These are phyloP conservation scores for Entomortierella chlamydospora DNA, from an alignment of 192 early-diverging fungal species.

Conservation along the genomic window DNA sequence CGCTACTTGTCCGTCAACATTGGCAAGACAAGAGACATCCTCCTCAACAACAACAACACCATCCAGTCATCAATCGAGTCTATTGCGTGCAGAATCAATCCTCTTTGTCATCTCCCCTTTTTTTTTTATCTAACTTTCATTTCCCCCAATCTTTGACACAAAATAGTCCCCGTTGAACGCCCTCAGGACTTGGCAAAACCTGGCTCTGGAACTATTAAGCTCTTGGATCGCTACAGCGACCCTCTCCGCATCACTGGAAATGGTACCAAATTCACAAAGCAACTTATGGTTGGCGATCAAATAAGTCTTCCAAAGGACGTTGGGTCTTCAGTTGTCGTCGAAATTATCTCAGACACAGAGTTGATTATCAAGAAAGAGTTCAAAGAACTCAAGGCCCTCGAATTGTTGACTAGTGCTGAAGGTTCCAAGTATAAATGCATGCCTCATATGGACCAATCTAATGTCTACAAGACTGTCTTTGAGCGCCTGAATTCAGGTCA, in stretches of 20 bases:
- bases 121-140: background rate
- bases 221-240: conserved; percentile 72
- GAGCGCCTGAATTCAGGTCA: conserved; percentile 74
- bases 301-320: conserved; percentile 73
- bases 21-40: too few species aligned
- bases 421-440: conserved; percentile 73
- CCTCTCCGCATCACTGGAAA: conserved; percentile 78
- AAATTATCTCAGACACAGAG: conserved; percentile 87
- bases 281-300: conserved; percentile 71
- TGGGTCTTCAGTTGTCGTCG: conserved; percentile 74
- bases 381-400: conserved; percentile 74
- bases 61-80: too few species aligned
- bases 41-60: too few species aligned
- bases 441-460: conserved; percentile 91
- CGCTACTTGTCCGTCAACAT: background rate
- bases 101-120: conserved; percentile 35
- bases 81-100: too few species aligned
- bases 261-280: conserved; percentile 75
- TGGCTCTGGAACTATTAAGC: conserved; percentile 78
- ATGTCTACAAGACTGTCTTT: conserved; percentile 89
- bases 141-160: background rate
- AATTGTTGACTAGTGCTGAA: conserved; percentile 66
- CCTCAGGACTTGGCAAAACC: conserved; percentile 88
- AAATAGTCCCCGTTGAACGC: conserved; percentile 89
- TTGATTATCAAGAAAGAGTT: conserved; percentile 82